A percentile compares a stretch with the other conserved stretches of the same genome.
phyloP scores from a whole-genome alignment of 768 basidiomycete genomes.

The Porphyrellus cyaneotinctus region DNA sequence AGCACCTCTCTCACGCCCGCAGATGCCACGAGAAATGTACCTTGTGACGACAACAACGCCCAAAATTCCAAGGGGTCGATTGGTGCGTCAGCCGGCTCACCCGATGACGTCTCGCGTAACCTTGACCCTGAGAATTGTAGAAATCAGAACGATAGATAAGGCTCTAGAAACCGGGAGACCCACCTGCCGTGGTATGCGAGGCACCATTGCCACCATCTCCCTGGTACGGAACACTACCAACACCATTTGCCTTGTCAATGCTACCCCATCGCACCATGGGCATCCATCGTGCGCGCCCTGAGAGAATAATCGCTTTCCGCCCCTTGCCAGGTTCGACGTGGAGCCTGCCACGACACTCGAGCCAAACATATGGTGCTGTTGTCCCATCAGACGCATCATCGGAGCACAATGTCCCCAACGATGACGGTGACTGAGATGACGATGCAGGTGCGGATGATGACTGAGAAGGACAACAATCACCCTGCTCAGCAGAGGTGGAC shows the following conservation, averaged over 20 bases:
- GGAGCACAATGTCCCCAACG: not conserved
- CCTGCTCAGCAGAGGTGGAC: not conserved
- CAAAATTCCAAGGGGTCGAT: slow-evolving; percentile 43
- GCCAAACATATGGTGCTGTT: slow-evolving; percentile 66
- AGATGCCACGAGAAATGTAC: slow-evolving; percentile 49
- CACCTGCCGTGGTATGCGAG: slow-evolving; percentile 22
- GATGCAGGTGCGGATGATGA: slow-evolving; percentile 5
- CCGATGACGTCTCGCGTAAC: not conserved
- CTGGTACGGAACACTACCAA: not conserved
- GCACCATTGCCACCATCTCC: not conserved
- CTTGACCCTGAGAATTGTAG: slow-evolving; percentile 7
- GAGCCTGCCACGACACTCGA: slow-evolving; percentile 85
- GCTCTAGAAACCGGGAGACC: not conserved
- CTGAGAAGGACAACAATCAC: not conserved
- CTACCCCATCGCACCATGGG: slow-evolving; percentile 58
- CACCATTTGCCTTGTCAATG: slow-evolving; percentile 47
- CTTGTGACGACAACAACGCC: slow-evolving; percentile 44
- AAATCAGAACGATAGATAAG: not conserved
- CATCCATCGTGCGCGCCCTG: slow-evolving; percentile 70
- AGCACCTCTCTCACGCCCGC: slow-evolving; percentile 56
- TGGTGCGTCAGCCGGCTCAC: not conserved
- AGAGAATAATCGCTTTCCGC: slow-evolving; percentile 90
- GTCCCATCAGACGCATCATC: not conserved
- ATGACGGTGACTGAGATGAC: not conserved
- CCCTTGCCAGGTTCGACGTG: slow-evolving; percentile 93